Conservation (phyloP, 139 green algal genomes). For the Helicosporidium sp. region DNA sequence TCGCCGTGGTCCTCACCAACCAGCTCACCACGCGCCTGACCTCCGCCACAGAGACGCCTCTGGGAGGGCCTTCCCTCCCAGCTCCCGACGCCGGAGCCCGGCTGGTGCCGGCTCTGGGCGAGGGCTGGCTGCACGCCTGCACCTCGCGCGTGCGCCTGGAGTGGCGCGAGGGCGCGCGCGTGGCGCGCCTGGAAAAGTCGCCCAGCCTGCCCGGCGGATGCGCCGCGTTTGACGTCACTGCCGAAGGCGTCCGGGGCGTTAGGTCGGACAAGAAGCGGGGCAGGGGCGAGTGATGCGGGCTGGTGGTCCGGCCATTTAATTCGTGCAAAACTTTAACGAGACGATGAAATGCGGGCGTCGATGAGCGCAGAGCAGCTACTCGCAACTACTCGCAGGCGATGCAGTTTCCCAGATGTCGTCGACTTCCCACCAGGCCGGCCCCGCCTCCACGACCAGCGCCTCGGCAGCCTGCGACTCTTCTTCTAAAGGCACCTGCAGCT, state of each 20-base stretch:
- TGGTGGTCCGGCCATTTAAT: too few relatives aligned
- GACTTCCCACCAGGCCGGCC: slow-evolving; percentile 17
- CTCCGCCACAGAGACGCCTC: too few relatives aligned
- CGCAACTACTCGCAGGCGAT: too few relatives aligned
- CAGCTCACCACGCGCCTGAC: slow-evolving; percentile 62
- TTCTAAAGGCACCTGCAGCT: too few relatives aligned
- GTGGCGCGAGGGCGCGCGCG: slow-evolving; percentile 23
- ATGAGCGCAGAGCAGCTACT: too few relatives aligned
- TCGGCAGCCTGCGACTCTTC: neutral
- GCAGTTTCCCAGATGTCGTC: too few relatives aligned
- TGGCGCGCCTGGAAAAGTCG: slow-evolving; percentile 57
- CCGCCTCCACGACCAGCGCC: slow-evolving; percentile 10
- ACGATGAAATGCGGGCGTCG: too few relatives aligned
- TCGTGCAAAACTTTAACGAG: too few relatives aligned
- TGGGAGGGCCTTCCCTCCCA: too few relatives aligned
- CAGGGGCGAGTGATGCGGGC: neutral
- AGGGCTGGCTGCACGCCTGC: slow-evolving; percentile 65
- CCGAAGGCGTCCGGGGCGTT: slow-evolving; percentile 33
- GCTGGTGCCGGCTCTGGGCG: slow-evolving; percentile 46
- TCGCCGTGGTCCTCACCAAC: slow-evolving; percentile 70
- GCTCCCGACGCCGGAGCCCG: too few relatives aligned
- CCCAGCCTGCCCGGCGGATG: slow-evolving; percentile 31
- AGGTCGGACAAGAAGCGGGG: neutral
- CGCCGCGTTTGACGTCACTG: slow-evolving; percentile 35
- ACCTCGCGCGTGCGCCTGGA: slow-evolving; percentile 60